Evolutionary conservation across 2,329 filamentous ascomycete species (phyloP), one percentile per base, ranked within the genome.

Genomic region (Paraphaeosphaeria sporulosa): DNA sequence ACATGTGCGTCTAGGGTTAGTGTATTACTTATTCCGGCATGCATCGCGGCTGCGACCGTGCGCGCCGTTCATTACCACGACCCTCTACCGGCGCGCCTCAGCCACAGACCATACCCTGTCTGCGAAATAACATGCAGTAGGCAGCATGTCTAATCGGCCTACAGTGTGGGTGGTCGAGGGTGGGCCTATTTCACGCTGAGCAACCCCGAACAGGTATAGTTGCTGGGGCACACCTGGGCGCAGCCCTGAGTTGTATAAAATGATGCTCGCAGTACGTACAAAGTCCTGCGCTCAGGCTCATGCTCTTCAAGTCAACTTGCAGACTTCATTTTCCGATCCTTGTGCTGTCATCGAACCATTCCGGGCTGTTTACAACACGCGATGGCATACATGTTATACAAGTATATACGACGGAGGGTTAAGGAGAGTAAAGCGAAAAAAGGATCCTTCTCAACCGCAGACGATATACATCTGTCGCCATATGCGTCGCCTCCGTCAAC

Each of bases 321-420:
- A n/a, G 8, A 23, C 50, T 46, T 50, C 47, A 27, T 47, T n/a
- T 1, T 30, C 23, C 43, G 17, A 38, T 34, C 30, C n/a, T 40
- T 32, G 3, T 52, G 36, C 23, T 25, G 42, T 7, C 21, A 3
- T 13, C 12, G n/a, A 21, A 2, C 15, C 12, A 12, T 23, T 38
- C 19, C 9, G 10, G n/a, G n/a, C 13, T 23, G 32, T 27, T 27
- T 19, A 40, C 10, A 7, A 13, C 40, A 21, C 50, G 54, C 2
- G 5, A 75, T 75, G 73, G 70, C 72, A 12, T 65, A 64, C 34
- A 55, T 67, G 38, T 63, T 75, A 1, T 75, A 60, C 65, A 74
- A 64, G 59, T 66, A 74, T 46, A 57, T 74, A 34, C 64, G 65
- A 8, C 59, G 68, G 34, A 73, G 71, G 46, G 46, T 64, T 12